A percentile compares a stretch with the other conserved stretches of the same genome.
These are phyloP conservation scores for Zygotorulaspora sp. DNA, from an alignment of 805 yeast genomes.

Conservation along the genomic window DNA sequence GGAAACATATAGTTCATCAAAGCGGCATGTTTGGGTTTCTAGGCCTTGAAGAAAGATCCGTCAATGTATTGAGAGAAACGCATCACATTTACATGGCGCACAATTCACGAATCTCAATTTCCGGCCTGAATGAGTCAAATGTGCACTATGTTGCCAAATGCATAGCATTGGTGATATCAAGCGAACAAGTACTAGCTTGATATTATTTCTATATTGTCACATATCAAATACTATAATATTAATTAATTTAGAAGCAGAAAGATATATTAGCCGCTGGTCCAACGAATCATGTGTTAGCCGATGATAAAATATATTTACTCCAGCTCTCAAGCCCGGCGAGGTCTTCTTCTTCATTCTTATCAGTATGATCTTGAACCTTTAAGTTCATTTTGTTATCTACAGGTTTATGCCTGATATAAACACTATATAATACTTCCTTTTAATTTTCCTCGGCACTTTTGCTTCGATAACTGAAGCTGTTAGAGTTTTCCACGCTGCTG, in stretches of 20 bases:
- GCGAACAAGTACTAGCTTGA: not conserved
- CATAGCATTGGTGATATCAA: slow-evolving; percentile 4
- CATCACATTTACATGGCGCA: slow-evolving; percentile 7
- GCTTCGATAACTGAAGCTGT: too few relatives aligned
- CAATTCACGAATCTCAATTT: slow-evolving; percentile 5
- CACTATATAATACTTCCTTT: too few relatives aligned
- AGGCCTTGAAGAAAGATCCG: slow-evolving; percentile 2
- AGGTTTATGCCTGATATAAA: too few relatives aligned
- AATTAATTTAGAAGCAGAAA: not conserved
- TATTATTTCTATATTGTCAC: not conserved
- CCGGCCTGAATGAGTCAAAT: slow-evolving; percentile 7
- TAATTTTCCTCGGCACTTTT: too few relatives aligned
- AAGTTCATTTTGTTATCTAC: too few relatives aligned
- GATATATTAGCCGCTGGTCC: slow-evolving; percentile 1
- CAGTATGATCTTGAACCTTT: too few relatives aligned
- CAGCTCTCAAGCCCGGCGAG: too few relatives aligned
- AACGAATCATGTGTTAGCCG: slow-evolving; percentile 1
- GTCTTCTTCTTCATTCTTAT: too few relatives aligned
- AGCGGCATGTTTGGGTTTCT: slow-evolving; percentile 7
- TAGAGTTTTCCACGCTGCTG: too few relatives aligned
- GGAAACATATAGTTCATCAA: slow-evolving; percentile 3
- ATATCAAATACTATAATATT: slow-evolving; percentile 1
- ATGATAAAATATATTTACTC: too few relatives aligned
- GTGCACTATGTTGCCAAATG: slow-evolving; percentile 6
- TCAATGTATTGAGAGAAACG: slow-evolving; percentile 2